These are phyloP conservation scores for Sporothrix phasma DNA, from an alignment of 2,329 filamentous ascomycete genomes.

Conservation along the genomic window DNA sequence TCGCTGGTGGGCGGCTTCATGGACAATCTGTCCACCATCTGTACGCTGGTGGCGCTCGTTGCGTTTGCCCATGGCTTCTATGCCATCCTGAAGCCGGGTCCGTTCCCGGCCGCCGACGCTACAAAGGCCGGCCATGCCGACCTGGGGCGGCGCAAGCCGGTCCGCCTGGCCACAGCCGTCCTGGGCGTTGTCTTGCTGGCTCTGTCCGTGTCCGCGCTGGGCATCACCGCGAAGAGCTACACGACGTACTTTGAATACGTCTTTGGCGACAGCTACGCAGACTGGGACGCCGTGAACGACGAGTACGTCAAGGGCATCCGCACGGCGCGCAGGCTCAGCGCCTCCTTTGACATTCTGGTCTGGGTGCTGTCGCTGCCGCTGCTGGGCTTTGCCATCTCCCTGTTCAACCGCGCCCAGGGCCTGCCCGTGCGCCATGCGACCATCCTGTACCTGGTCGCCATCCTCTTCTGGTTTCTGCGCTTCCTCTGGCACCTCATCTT, in stretches of 20 bases:
- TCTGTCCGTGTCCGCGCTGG: slow-evolving; percentile 13
- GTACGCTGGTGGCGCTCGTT: slow-evolving; percentile 20
- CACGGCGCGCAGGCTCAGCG: not conserved
- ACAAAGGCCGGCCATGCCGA: not conserved
- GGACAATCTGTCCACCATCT: slow-evolving; percentile 14
- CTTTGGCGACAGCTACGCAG: not conserved
- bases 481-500: slow-evolving; percentile 17
- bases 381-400: not conserved
- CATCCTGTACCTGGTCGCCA: slow-evolving; percentile 27
- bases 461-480: slow-evolving; percentile 25
- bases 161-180: slow-evolving; percentile 14
- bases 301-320: not conserved
- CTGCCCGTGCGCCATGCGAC: slow-evolving; percentile 15
- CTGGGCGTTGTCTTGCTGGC: slow-evolving; percentile 13
- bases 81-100: slow-evolving; percentile 11
- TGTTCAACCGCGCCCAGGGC: not conserved
- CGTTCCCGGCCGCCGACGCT: not conserved
- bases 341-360: not conserved
- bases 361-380: not conserved
- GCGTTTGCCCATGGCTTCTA: slow-evolving; percentile 22
- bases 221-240: not conserved
- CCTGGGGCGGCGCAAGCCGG: not conserved
- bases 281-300: not conserved
- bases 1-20: not conserved
- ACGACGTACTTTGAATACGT: not conserved